A percentile compares a stretch with the other conserved stretches of the same genome.
Evolutionary conservation across 495 filamentous ascomycete species (phyloP).

Genomic region (Parachaetomium inaequale): DNA sequence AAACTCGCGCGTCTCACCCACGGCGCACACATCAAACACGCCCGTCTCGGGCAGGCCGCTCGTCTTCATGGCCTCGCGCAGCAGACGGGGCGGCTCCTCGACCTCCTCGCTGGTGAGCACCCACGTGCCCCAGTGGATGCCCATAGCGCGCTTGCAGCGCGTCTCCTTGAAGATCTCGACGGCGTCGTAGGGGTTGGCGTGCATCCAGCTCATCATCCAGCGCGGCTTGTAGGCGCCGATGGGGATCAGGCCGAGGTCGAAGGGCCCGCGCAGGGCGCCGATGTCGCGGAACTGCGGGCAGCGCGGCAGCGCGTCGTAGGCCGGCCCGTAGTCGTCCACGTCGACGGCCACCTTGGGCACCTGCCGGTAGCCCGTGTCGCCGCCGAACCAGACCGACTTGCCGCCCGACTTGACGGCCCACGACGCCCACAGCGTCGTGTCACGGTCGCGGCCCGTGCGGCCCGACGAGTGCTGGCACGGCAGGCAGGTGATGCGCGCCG

Average conservation of each 20-base stretch:
- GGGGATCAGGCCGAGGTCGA: constrained; percentile 91
- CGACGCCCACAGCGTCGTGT: constrained; percentile 77
- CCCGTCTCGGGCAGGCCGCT: constrained; percentile 69
- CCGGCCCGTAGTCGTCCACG: constrained; percentile 69
- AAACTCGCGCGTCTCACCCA: constrained; percentile 83
- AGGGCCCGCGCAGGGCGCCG: constrained; percentile 75
- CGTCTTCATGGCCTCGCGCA: constrained; percentile 70
- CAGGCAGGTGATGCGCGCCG: constrained; percentile 72
- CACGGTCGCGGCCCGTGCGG: constrained; percentile 63
- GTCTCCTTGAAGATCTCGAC: constrained; percentile 92
- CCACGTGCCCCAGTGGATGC: constrained; percentile 95
- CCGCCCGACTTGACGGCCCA: constrained; percentile 77
- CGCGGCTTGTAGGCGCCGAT: constrained; percentile 90
- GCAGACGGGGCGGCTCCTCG: constrained; percentile 71
- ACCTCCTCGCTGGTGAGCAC: constrained; percentile 83
- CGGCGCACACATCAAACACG: constrained; percentile 82
- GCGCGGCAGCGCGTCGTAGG: constrained; percentile 62
- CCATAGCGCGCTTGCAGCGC: constrained; percentile 75
- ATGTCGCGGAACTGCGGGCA: constrained; percentile 89
- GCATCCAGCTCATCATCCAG: constrained; percentile 70
- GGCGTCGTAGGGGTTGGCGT: constrained; percentile 82
- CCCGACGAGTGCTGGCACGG: constrained; percentile 83
- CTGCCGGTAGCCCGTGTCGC: constrained; percentile 76
- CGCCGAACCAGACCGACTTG: constrained; percentile 73
- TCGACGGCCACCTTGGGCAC: constrained; percentile 61